phyloP scores from a whole-genome alignment of 768 basidiomycete species.

The Tubosaeta brunneosetosa region DNA sequence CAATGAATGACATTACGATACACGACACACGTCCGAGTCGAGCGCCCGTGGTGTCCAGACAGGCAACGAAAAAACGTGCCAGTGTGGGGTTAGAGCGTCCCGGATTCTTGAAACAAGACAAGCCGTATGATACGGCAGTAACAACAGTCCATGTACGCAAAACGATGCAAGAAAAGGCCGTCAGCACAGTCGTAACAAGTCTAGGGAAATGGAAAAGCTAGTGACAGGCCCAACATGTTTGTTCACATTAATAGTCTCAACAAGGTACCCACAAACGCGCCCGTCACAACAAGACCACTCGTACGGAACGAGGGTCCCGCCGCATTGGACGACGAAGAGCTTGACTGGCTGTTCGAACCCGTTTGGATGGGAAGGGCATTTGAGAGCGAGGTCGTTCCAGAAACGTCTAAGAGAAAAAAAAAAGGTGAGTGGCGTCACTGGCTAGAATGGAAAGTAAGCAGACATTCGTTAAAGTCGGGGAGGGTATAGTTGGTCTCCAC shows the following conservation, averaged over 20 bases:
- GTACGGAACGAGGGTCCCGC: slow-evolving; percentile 2
- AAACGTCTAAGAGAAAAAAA: slow-evolving; percentile 16
- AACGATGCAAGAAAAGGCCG: neutral
- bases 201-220: neutral
- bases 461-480: slow-evolving; percentile 46
- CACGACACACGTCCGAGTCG: neutral
- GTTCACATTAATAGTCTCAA: slow-evolving; percentile 20
- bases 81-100: neutral
- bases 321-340: neutral
- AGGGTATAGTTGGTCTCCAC: slow-evolving; percentile 41
- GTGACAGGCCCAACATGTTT: neutral
- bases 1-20: neutral
- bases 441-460: neutral
- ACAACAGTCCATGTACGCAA: neutral
- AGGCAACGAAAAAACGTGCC: neutral
- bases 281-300: slow-evolving; percentile 12
- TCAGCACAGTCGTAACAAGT: neutral
- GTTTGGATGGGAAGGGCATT: neutral
- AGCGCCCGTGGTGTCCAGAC: neutral
- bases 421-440: neutral
- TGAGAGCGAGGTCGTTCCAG: slow-evolving; percentile 22
- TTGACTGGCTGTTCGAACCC: neutral
- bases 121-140: neutral
- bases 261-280: slow-evolving; percentile 10
- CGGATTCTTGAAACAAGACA: neutral